A percentile compares a stretch with the other conserved stretches of the same genome.
Conservation (phyloP, 1,284 basidiomycete genomes). For the Sporisorium graminicola region DNA sequence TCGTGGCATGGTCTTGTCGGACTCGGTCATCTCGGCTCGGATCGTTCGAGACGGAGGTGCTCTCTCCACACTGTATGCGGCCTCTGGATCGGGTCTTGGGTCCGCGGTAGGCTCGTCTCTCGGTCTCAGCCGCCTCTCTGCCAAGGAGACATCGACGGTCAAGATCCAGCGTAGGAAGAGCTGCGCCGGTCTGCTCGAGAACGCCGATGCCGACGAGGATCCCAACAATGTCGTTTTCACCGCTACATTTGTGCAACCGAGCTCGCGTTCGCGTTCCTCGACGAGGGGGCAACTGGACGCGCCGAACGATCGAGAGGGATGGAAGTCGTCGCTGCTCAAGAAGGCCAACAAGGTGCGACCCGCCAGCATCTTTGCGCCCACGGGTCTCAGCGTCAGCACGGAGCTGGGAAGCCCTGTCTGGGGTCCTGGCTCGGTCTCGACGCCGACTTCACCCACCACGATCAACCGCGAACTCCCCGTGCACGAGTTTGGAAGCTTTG, state of each 20-base stretch:
- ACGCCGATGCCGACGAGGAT: slow-evolving; percentile 36
- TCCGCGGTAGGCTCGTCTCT: slow-evolving; percentile 60
- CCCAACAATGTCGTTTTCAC: slow-evolving; percentile 45
- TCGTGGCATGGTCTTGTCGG: slow-evolving; percentile 66
- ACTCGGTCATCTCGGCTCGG: slow-evolving; percentile 60
- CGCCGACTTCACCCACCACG: slow-evolving; percentile 38
- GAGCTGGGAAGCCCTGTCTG: slow-evolving; percentile 36
- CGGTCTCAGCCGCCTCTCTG: slow-evolving; percentile 49
- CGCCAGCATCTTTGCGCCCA: slow-evolving; percentile 41
- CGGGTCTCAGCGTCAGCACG: slow-evolving; percentile 34
- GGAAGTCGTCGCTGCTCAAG: slow-evolving; percentile 48
- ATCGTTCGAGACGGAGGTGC: slow-evolving; percentile 44
- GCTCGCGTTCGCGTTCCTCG: slow-evolving; percentile 41
- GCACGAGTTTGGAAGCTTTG: slow-evolving; percentile 40
- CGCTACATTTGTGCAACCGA: slow-evolving; percentile 44
- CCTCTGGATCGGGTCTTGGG: slow-evolving; percentile 47
- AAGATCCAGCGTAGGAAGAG: slow-evolving; percentile 57
- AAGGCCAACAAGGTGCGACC: slow-evolving; percentile 46
- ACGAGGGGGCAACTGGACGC: slow-evolving; percentile 29
- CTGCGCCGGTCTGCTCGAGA: slow-evolving; percentile 50
- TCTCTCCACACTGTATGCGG: slow-evolving; percentile 38
- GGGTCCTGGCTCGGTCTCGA: slow-evolving; percentile 34
- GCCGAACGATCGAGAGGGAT: slow-evolving; percentile 28
- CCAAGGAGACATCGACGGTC: slow-evolving; percentile 55
- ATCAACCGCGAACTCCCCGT: slow-evolving; percentile 24